Evolutionary conservation across 306 rosid species (phyloP).

Genomic region (Ammopiptanthus mongolicus): DNA sequence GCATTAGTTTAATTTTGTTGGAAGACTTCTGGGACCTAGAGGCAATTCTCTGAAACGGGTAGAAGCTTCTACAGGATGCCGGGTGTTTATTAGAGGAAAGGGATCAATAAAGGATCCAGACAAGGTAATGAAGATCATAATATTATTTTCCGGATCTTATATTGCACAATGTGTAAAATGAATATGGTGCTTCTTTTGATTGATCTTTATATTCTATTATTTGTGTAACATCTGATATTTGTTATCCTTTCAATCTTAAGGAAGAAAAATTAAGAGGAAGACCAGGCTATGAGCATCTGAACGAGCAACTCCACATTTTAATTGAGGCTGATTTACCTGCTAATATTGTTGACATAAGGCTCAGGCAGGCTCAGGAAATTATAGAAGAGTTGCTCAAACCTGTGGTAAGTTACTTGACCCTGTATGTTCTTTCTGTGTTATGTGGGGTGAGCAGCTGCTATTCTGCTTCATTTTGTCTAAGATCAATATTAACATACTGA

Average conservation of each 20-base stretch:
- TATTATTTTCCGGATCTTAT: slow-evolving; percentile 3
- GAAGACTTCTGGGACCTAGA: slow-evolving; percentile 90
- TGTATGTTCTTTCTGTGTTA: slow-evolving; percentile 1
- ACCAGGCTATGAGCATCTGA: slow-evolving; percentile 96
- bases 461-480: slow-evolving; percentile 16
- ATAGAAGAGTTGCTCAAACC: slow-evolving; percentile 96
- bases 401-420: slow-evolving; percentile 53
- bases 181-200: background rate
- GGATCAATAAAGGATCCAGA: slow-evolving; percentile 92
- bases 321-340: slow-evolving; percentile 93
- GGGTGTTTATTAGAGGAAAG: slow-evolving; percentile 84
- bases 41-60: slow-evolving; percentile 93
- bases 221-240: background rate
- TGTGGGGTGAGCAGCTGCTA: slow-evolving; percentile 10
- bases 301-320: slow-evolving; percentile 84
- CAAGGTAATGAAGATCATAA: slow-evolving; percentile 41
- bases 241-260: slow-evolving; percentile 38
- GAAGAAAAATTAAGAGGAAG: slow-evolving; percentile 95
- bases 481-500: background rate
- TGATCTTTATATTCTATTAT: background rate
- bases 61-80: slow-evolving; percentile 92
- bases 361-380: slow-evolving; percentile 94
- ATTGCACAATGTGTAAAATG: slow-evolving; percentile 1
- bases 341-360: slow-evolving; percentile 69
- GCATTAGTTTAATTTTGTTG: slow-evolving; percentile 82